Conservation (phyloP, 1,284 basidiomycete genomes). For the Malassezia vespertilionis region DNA sequence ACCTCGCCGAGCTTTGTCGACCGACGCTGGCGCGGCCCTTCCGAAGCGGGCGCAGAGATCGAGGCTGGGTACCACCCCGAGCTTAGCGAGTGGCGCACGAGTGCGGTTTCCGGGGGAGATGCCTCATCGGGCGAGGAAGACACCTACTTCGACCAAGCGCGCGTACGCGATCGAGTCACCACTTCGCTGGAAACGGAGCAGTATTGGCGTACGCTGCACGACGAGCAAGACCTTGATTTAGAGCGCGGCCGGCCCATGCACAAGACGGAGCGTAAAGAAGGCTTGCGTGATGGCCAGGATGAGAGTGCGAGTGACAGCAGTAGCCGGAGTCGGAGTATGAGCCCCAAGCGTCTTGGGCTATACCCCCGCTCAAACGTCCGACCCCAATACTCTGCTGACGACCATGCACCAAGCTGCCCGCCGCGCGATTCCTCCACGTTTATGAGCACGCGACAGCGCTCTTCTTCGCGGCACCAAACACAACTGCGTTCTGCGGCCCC, state of each 20-base stretch:
- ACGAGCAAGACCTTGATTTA: neutral
- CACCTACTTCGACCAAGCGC: neutral
- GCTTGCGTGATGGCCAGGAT: conserved; percentile 8
- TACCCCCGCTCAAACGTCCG: neutral
- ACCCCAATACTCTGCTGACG: neutral
- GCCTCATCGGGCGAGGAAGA: conserved; percentile 8
- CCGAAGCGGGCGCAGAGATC: conserved; percentile 16
- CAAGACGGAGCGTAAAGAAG: conserved; percentile 2
- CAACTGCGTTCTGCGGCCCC: conserved; percentile 14
- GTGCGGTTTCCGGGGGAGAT: conserved; percentile 6
- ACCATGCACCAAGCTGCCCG: conserved; percentile 12
- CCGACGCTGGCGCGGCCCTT: conserved; percentile 30
- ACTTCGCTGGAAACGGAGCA: conserved; percentile 1
- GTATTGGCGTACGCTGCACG: neutral
- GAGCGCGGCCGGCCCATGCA: neutral
- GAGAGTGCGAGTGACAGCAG: conserved; percentile 24
- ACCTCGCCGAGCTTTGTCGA: conserved; percentile 44
- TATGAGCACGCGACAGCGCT: neutral
- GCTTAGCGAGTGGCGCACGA: too few relatives aligned
- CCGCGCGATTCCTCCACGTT: conserved; percentile 1
- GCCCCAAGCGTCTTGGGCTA: conserved; percentile 27
- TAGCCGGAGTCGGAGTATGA: conserved; percentile 27
- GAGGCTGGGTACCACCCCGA: conserved; percentile 18
- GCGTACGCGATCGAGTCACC: conserved; percentile 12
- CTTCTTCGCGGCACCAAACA: neutral